Base-by-base conservation (phyloP, 2,329 filamentous ascomycete genomes). In the Fusarium xyrophilum region DNA sequence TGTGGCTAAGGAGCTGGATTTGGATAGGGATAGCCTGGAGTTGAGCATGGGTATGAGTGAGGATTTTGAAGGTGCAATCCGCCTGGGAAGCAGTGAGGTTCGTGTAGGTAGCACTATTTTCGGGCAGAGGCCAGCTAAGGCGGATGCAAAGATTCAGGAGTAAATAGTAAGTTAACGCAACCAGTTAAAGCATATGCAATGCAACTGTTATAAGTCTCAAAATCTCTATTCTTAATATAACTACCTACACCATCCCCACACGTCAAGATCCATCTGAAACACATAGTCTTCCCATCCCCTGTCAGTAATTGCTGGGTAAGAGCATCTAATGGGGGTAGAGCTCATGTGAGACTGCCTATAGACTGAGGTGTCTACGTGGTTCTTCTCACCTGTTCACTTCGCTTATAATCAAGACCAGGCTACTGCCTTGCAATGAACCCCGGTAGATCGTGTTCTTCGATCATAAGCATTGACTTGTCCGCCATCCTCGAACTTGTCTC, bases 11-110 rank as follows among this genome's bases (percentile, higher is more conserved):
- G 90, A 81, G 63, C 73, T 83, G 23, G 76, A 75, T 2, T 56
- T 82, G 51, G 77, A 83, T 19, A 80, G 82, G n/a, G 84, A 85
- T 64, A 68, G 61, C n/a, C 77, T 97, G 73, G 93, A 97, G 82
- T 79, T 98, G 79, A 97, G 94, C 79, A 99, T 99, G 95, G 95
- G 95, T 10, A 99, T 99, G 96, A 97, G 93, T 77, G 89, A 93
- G 75, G 96, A 99, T 79, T 99, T 95, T 78, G 94, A 97, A 82
- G 91, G 90, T 11, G 96, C 96, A 1, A 90, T 98, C 75, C 81
- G 79, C 15, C 82, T 93, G 82, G 96, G 96, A 0, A 97, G 94
- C 80, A 85, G 88, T 72, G 93, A 98, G 83, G 94, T 99, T 9
- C 86, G 96, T 60, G 88, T 99, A 12, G 96, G 96, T 3, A 98